Conservation (phyloP, 192 early-diverging fungal species). For the Coemansia sp. region DNA sequence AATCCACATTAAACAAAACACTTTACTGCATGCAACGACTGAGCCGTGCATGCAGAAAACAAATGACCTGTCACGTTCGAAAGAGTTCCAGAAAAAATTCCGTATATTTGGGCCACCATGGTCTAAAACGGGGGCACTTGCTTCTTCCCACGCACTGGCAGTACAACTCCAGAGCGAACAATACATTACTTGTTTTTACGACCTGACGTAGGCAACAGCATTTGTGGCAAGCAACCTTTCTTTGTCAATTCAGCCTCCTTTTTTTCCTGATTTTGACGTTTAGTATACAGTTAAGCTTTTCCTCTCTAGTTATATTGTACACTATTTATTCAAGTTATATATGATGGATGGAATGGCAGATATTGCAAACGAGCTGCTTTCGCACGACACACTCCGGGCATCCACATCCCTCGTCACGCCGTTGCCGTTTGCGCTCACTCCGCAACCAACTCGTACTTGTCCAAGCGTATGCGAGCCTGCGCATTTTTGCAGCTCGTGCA, state of each 20-base stretch:
- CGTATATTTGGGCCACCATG: no score
- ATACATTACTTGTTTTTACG: no score
- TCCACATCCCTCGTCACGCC: no score
- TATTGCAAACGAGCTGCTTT: constrained; percentile 11
- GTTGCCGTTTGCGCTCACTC: background rate
- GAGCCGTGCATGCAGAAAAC: no score
- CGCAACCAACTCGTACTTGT: background rate
- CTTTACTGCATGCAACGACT: no score
- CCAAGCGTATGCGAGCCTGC: background rate
- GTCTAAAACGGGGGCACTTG: no score
- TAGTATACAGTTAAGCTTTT: background rate
- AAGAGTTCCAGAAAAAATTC: no score
- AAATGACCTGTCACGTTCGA: no score
- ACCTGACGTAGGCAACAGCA: background rate
- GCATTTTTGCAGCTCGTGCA: constrained; percentile 42
- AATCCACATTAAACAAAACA: no score
- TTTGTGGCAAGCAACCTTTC: background rate
- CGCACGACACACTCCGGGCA: background rate
- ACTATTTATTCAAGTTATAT: constrained; percentile 1
- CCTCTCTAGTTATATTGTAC: background rate
- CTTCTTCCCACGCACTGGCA: no score
- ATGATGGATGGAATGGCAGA: constrained; percentile 16
- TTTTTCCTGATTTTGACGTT: background rate
- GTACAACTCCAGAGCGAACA: no score
- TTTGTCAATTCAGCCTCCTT: constrained; percentile 3